phyloP scores from a whole-genome alignment of 2,329 filamentous ascomycete species.

The Aspergillus vadensis region DNA sequence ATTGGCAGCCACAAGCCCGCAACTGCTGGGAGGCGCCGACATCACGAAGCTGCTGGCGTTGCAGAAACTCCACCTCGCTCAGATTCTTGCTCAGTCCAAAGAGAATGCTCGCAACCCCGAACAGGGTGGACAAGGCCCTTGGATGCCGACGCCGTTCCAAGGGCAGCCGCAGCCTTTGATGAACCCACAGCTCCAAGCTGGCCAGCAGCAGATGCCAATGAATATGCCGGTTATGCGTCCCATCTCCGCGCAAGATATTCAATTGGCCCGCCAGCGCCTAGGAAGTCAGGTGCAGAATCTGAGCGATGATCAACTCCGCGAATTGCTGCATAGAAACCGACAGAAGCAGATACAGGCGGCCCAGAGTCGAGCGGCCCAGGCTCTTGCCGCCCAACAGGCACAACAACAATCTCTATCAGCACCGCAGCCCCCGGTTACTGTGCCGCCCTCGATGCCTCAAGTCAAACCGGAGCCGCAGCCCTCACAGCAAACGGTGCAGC shows the following conservation, averaged over 20 bases:
- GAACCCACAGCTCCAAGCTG: constrained; percentile 30
- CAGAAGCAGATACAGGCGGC: constrained; percentile 40
- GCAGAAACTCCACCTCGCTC: constrained; percentile 49
- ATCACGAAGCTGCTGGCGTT: constrained; percentile 43
- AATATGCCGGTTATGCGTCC: constrained; percentile 36
- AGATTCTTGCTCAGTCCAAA: constrained; percentile 37
- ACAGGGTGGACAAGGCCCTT: constrained; percentile 26
- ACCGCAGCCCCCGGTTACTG: constrained; percentile 26
- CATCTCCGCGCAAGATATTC: constrained; percentile 40
- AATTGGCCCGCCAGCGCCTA: constrained; percentile 39
- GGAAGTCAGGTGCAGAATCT: constrained; percentile 36
- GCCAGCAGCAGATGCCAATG: constrained; percentile 31
- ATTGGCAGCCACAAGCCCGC: constrained; percentile 52
- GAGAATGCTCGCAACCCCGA: constrained; percentile 25
- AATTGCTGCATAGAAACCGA: constrained; percentile 37
- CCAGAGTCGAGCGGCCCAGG: constrained; percentile 33
- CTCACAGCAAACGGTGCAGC: constrained; percentile 19
- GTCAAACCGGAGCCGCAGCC: constrained; percentile 24
- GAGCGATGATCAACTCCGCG: constrained; percentile 48
- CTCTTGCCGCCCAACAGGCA: constrained; percentile 25
- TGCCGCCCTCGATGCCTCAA: constrained; percentile 27
- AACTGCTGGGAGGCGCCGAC: constrained; percentile 44
- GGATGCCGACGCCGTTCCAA: constrained; percentile 28
- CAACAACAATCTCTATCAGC: constrained; percentile 29
- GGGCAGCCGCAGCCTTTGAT: constrained; percentile 32